Conservation (phyloP, 768 basidiomycete genomes). For the Termitomyces sp. region DNA sequence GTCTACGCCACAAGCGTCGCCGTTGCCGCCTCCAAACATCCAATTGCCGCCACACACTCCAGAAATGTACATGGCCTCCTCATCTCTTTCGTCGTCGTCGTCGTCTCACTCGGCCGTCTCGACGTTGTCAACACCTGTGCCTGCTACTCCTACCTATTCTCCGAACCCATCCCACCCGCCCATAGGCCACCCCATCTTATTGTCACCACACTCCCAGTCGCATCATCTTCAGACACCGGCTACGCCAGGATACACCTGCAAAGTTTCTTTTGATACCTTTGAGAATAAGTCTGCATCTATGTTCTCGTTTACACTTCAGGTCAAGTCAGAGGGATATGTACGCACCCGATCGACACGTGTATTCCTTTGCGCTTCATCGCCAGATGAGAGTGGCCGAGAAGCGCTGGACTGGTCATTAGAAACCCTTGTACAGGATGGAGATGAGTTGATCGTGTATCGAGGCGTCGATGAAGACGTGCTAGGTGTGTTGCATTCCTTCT, state of each 20-base stretch:
- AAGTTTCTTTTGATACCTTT: constrained; percentile 86
- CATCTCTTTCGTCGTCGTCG: constrained; percentile 13
- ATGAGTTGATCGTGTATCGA: constrained; percentile 89
- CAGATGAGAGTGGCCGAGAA: constrained; percentile 83
- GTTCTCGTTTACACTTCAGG: constrained; percentile 86
- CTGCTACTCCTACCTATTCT: neutral
- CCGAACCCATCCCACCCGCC: neutral
- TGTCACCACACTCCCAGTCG: constrained; percentile 10
- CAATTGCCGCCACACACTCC: constrained; percentile 17
- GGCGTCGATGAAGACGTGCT: constrained; percentile 87
- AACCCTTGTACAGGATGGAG: constrained; percentile 79
- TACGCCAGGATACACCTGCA: constrained; percentile 48
- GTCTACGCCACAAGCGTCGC: constrained; percentile 21
- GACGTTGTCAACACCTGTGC: constrained; percentile 1
- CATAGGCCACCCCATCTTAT: constrained; percentile 6
- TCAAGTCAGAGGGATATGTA: constrained; percentile 78
- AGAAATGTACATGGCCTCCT: constrained; percentile 15
- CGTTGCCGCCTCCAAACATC: constrained; percentile 14
- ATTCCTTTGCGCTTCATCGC: constrained; percentile 85
- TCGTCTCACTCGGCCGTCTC: constrained; percentile 1
- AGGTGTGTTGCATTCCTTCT: constrained; percentile 39
- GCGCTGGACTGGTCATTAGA: constrained; percentile 94
- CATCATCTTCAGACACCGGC: constrained; percentile 11
- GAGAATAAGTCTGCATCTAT: constrained; percentile 77
- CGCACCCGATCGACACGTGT: constrained; percentile 77